Evolutionary conservation across 805 yeast species (phyloP).

Genomic region (Spathaspora girioi): DNA sequence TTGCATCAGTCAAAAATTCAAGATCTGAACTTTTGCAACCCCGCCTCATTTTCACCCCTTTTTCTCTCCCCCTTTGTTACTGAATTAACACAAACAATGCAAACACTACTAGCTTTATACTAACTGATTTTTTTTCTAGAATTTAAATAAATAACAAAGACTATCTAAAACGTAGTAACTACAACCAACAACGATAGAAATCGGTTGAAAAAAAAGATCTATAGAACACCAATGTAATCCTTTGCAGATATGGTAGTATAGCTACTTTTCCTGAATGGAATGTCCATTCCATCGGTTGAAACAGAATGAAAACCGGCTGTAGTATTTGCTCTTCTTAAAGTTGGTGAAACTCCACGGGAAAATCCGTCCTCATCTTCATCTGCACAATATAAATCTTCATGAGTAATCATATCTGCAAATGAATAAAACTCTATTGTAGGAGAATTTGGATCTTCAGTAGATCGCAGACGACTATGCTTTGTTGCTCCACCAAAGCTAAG

Average conservation of each 20-base stretch:
- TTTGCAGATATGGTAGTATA: slow-evolving; percentile 16
- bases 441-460: slow-evolving; percentile 3
- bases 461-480: slow-evolving; percentile 1
- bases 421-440: slow-evolving; percentile 26
- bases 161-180: not conserved
- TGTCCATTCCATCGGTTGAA: not conserved
- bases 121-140: not conserved
- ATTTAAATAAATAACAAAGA: not conserved
- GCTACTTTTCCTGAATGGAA: slow-evolving; percentile 9
- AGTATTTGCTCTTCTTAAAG: not conserved
- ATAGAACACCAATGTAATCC: slow-evolving; percentile 19
- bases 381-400: slow-evolving; percentile 12
- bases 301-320: not conserved
- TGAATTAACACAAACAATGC: not conserved
- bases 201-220: not conserved
- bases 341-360: not conserved
- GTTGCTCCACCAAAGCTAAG: slow-evolving; percentile 7
- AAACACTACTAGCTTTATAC: too few species aligned
- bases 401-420: slow-evolving; percentile 26
- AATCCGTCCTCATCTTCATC: slow-evolving; percentile 1
- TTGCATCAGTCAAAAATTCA: not conserved
- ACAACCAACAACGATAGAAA: not conserved
- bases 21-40: not conserved
- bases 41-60: not conserved
- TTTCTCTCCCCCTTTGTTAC: not conserved